Conservation (phyloP, 257 asterid species). For the Parsonsia alboflavescens region DNA sequence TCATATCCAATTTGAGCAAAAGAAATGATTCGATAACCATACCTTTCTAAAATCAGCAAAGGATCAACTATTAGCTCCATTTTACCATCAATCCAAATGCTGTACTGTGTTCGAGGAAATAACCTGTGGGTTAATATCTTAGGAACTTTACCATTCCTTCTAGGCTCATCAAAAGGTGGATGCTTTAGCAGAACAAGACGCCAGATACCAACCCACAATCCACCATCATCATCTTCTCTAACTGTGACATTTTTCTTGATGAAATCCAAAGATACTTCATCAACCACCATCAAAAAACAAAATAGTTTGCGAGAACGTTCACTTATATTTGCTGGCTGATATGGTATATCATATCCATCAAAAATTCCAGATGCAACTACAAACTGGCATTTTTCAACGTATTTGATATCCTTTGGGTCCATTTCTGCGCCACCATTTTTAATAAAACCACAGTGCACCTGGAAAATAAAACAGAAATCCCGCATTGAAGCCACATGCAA, state of each 20-base stretch:
- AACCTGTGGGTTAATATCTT: conserved; percentile 91
- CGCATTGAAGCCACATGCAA: not conserved
- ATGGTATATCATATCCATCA: conserved; percentile 92
- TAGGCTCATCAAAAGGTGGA: conserved; percentile 95
- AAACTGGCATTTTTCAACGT: conserved; percentile 68
- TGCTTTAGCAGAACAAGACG: conserved; percentile 74
- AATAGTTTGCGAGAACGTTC: conserved; percentile 63
- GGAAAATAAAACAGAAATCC: conserved; percentile 20
- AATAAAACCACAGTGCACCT: conserved; percentile 98
- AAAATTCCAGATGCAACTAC: conserved; percentile 97
- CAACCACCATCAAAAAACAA: conserved; percentile 94
- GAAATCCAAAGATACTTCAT: conserved; percentile 78
- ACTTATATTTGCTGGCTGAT: conserved; percentile 81
- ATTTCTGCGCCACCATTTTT: conserved; percentile 87
- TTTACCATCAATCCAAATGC: conserved; percentile 99
- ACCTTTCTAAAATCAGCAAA: conserved; percentile 90
- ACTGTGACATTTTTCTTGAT: conserved; percentile 59
- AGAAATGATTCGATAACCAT: conserved; percentile 7
- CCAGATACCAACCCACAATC: conserved; percentile 95
- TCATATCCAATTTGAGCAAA: not conserved
- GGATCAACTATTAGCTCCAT: conserved; percentile 99
- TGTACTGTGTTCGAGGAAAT: conserved; percentile 87
- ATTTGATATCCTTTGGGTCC: conserved; percentile 56
- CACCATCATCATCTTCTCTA: conserved; percentile 72
- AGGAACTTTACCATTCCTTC: conserved; percentile 98